Evolutionary conservation across 225 moss, liverwort and hornwort genomes (phyloP).

Genomic region (Bryoerythrophyllum caledonicum): DNA sequence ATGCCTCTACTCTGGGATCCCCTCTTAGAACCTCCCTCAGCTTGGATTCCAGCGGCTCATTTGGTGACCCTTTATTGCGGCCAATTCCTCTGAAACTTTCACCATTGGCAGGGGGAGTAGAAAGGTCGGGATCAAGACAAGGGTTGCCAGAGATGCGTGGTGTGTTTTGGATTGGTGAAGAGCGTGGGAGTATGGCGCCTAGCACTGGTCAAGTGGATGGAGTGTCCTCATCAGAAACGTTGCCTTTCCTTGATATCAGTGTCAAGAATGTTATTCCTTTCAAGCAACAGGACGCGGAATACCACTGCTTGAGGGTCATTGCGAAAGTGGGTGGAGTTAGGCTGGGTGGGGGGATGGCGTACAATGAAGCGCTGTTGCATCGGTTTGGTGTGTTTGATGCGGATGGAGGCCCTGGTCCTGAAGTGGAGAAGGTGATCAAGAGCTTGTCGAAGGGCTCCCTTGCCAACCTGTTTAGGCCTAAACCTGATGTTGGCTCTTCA

Average conservation of each 20-base stretch:
- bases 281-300: conserved; percentile 78
- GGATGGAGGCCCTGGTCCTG: conserved; percentile 87
- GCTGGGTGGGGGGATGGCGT: conserved; percentile 91
- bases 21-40: conserved; percentile 26
- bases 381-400: conserved; percentile 92
- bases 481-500: conserved; percentile 51
- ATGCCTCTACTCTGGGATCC: conserved; percentile 36
- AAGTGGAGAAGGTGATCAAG: conserved; percentile 80
- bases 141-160: conserved; percentile 71
- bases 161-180: conserved; percentile 94
- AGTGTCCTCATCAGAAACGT: conserved; percentile 35
- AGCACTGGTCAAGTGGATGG: conserved; percentile 38
- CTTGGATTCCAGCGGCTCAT: conserved; percentile 35
- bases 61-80: conserved; percentile 35
- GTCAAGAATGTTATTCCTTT: conserved; percentile 87
- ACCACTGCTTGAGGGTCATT: conserved; percentile 70
- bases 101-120: conserved; percentile 29
- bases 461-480: conserved; percentile 69
- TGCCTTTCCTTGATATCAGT: conserved; percentile 81
- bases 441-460: conserved; percentile 77
- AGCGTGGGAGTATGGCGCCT: conserved; percentile 90
- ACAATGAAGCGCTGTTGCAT: conserved; percentile 90
- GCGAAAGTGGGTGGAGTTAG: conserved; percentile 88
- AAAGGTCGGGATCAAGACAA: conserved; percentile 25
- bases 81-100: conserved; percentile 46